Conservation (phyloP, 1,284 basidiomycete species). For the Apiotrichum montevideense region DNA sequence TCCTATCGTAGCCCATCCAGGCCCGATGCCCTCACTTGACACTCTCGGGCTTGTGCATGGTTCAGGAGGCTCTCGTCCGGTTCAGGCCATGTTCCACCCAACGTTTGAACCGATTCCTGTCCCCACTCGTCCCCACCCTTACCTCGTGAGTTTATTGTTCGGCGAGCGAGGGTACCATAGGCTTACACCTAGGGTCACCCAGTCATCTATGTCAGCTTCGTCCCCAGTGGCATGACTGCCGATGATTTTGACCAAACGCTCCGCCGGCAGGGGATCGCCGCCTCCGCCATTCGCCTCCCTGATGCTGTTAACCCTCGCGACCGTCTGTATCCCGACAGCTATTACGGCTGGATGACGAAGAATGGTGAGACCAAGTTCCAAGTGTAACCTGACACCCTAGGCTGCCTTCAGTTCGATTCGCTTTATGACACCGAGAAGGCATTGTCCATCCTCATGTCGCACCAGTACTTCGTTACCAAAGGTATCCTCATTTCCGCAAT, state of each 20-base stretch:
- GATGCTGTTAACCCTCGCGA: constrained; percentile 16
- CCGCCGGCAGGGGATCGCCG: constrained; percentile 17
- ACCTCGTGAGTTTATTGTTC: constrained; percentile 3
- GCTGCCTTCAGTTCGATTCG: constrained; percentile 4
- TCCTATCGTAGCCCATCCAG: not conserved
- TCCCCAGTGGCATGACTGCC: constrained; percentile 24
- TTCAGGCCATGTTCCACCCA: not conserved
- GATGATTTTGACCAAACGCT: constrained; percentile 22
- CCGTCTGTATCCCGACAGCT: constrained; percentile 28
- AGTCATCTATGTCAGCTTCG: constrained; percentile 25
- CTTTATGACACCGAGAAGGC: constrained; percentile 65
- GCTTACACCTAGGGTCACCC: constrained; percentile 2
- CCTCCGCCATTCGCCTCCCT: constrained; percentile 21
- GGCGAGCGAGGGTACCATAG: too few species aligned
- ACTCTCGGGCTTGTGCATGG: not conserved
- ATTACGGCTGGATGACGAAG: constrained; percentile 40
- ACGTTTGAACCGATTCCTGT: not conserved
- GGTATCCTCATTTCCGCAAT: constrained; percentile 58
- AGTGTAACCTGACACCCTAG: not conserved
- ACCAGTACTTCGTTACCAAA: constrained; percentile 57
- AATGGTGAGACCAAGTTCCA: constrained; percentile 15
- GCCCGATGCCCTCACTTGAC: not conserved
- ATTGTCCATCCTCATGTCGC: constrained; percentile 68
- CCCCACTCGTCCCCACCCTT: constrained; percentile 14
- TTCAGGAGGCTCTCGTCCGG: not conserved